Evolutionary conservation across 208 protist species (phyloP), one percentile per base, ranked within the genome.

Genomic region (Crithidia sp.): DNA sequence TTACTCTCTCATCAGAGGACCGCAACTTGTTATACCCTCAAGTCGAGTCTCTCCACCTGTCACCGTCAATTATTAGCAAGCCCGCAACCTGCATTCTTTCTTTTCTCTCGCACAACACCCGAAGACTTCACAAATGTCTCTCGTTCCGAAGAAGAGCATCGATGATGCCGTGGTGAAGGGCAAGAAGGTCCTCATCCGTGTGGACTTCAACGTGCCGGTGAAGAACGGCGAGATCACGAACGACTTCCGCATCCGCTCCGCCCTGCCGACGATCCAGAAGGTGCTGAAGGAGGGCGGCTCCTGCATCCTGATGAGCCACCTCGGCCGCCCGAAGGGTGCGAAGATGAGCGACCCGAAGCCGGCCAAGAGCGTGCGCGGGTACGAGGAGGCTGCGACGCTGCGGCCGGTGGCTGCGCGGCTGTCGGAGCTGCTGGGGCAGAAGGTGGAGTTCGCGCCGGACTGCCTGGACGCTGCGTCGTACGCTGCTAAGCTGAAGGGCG

Each of bases 161-260:
- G 91, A 96, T 39, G 79, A 95, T 64, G 65, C 90, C 14, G 39
- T 59, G 40, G 16, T 97, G 19, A 89, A 89, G 78, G 97, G 84
- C 54, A 99, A 99, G 87, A 93, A 96, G 81, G 98, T 98, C 44
- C 89, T 99, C 39, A 82, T 92, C 66, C 95, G 98, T 67, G 98
- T 99, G 47, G 99, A 99, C 82, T 99, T 99, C 77, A 99, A 99
- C 87, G 98, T 99, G 49, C 99, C 99, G 36, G 78, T 99, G 53
- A 95, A 98, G 74, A 85, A 98, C 50, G 95, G 94, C 58, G 82
- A 91, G 43, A 99, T 99, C 67, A 98, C 93, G 49, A 98, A 98
- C 76, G 90, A 93, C 72, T 94, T 95, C 67, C 88, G 98, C 71
- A 99, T 99, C 67, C 94, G 89, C 53, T 93, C 94, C 40, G 88